These are phyloP conservation scores for Xylaria digitata DNA, from an alignment of 2,329 filamentous ascomycete genomes.

Conservation along the genomic window DNA sequence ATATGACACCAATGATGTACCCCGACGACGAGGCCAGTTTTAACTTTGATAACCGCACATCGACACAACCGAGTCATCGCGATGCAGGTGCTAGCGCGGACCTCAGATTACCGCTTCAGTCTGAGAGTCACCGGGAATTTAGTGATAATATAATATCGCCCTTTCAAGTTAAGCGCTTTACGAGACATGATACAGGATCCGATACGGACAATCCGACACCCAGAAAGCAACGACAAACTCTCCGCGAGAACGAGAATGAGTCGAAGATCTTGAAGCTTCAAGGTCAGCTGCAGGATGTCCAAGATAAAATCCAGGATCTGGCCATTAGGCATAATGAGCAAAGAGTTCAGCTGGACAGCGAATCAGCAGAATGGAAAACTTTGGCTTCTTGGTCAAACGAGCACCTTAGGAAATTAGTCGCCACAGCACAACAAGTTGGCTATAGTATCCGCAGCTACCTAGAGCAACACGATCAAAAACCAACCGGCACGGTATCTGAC, in stretches of 20 bases:
- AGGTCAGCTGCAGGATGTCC: conserved; percentile 22
- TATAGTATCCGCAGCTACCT: conserved; percentile 14
- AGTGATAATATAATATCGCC: neutral
- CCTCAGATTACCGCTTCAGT: neutral
- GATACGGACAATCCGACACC: neutral
- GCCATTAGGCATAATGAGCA: conserved; percentile 6
- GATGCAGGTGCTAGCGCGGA: conserved; percentile 7
- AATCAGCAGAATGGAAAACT: conserved; percentile 14
- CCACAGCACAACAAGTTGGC: neutral
- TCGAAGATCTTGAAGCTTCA: conserved; percentile 16
- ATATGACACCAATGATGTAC: conserved; percentile 14
- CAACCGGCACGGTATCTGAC: conserved; percentile 1
- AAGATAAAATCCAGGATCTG: conserved; percentile 13
- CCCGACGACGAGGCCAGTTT: neutral
- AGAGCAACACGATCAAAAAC: conserved; percentile 11
- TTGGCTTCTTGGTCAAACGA: conserved; percentile 9
- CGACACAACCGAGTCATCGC: conserved; percentile 10
- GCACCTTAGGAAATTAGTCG: conserved; percentile 13
- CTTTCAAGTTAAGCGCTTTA: neutral
- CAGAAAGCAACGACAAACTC: neutral
- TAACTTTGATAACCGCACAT: neutral
- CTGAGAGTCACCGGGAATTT: neutral
- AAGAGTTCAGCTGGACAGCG: conserved; percentile 5
- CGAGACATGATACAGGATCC: neutral
- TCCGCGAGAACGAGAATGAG: neutral